phyloP scores from a whole-genome alignment of 139 green algal species.

The Volvox africanus region DNA sequence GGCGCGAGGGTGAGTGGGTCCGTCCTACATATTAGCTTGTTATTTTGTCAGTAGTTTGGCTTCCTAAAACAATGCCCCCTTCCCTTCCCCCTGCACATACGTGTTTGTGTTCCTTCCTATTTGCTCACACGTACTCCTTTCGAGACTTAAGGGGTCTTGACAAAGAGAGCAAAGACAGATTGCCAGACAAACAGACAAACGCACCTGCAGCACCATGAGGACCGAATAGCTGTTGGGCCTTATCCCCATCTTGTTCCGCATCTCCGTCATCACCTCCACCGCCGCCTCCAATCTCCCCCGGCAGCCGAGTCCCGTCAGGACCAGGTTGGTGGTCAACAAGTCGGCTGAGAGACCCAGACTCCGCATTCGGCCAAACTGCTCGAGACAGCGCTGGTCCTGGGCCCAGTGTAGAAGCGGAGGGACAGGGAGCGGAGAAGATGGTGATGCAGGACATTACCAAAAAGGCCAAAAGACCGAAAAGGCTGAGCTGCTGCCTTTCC shows the following conservation, averaged over 20 bases:
- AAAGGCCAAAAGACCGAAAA: too few species aligned
- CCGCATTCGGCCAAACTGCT: background rate
- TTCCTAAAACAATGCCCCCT: too few species aligned
- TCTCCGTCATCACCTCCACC: conserved; percentile 38
- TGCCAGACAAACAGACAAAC: background rate
- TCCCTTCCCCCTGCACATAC: too few species aligned
- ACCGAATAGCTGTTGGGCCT: conserved; percentile 49
- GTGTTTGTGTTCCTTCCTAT: too few species aligned
- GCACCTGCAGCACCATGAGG: conserved; percentile 53
- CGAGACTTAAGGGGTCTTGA: too few species aligned
- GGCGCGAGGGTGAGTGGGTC: background rate
- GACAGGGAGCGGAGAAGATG: too few species aligned
- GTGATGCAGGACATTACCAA: too few species aligned
- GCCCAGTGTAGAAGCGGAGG: background rate
- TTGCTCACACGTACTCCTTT: too few species aligned
- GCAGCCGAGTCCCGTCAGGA: conserved; percentile 45
- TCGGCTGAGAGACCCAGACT: background rate
- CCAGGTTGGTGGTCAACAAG: conserved; percentile 31
- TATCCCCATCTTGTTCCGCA: conserved; percentile 14
- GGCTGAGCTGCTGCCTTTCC: too few species aligned
- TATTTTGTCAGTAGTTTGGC: too few species aligned
- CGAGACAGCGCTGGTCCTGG: conserved; percentile 15
- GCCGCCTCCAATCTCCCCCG: conserved; percentile 25
- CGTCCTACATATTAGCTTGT: too few species aligned
- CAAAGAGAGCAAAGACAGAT: too few species aligned